Evolutionary conservation across 257 asterid genomes (phyloP), one percentile per base, ranked within the genome.

Genomic region (Gynochthodes officinalis): DNA sequence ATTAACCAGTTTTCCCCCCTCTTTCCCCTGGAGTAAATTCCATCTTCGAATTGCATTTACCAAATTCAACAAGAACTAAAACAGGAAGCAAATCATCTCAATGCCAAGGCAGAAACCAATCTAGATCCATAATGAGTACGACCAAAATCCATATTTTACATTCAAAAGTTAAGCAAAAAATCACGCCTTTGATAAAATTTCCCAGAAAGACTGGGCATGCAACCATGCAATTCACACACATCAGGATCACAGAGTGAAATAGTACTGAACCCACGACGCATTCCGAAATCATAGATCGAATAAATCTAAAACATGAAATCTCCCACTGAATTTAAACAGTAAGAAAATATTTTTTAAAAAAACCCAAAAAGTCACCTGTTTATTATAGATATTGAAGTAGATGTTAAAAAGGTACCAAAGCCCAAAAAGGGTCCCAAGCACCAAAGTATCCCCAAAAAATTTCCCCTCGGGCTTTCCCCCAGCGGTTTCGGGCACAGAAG

Each of bases 341-440:
- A 53, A 43, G 49, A 10, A 12, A 11, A 27, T 23, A 16, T 4
- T 30, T 37, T n/a, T 19, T 6, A 30, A 3, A 46, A 61, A 10
- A 5, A 28, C 58, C 43, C 15, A 63, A 46, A 2, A 7, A 55
- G 25, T 37, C 15, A 91, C 97, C 97, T 92, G 97, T 73, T 95
- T 95, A 83, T 95, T 92, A 77, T 95, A 92, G 74, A 95, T 90
- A 74, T 95, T 95, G 88, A 95, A 95, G 91, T 89, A 95, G 86
- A 92, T 92, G 70, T 95, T 95, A 43, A 95, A 92, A 14, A 92
- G 80, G 81, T 89, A 92, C 99, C 99, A 95, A 48, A 90, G 84
- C 73, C 98, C 99, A 65, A 92, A 92, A 3, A 95, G 88, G 63
- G 80, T 21, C 23, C 97, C 98, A 6, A 95, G 96, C 75, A 95